These are phyloP conservation scores for Metschnikowia kofuensis DNA, from an alignment of 805 yeast genomes.

Conservation along the genomic window DNA sequence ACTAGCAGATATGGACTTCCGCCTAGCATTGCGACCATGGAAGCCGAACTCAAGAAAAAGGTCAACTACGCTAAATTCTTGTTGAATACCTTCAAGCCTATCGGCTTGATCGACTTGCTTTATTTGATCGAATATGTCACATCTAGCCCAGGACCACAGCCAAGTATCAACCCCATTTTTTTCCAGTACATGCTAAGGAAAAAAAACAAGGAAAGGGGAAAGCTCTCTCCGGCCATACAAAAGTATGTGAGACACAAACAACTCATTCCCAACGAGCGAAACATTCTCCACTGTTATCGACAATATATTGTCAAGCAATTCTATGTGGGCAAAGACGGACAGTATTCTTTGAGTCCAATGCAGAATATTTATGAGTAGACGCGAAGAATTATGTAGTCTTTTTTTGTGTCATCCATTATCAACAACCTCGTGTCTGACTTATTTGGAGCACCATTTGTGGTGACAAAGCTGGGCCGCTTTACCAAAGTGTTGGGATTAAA, in stretches of 20 bases:
- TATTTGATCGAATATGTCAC: conserved; percentile 19
- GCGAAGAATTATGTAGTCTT: conserved; percentile 40
- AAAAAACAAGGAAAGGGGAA: conserved; percentile 13
- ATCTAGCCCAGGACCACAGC: not conserved
- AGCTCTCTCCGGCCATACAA: conserved; percentile 18
- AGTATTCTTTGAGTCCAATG: conserved; percentile 25
- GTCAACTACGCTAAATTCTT: conserved; percentile 24
- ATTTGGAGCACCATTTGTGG: conserved; percentile 25
- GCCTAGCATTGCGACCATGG: conserved; percentile 25
- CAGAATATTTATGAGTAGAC: conserved; percentile 30
- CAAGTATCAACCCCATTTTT: conserved; percentile 22
- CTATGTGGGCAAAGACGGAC: conserved; percentile 19
- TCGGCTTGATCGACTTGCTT: conserved; percentile 17
- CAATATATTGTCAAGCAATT: conserved; percentile 31
- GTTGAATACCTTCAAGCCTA: conserved; percentile 21
- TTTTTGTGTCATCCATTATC: conserved; percentile 38
- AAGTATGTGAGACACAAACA: conserved; percentile 22
- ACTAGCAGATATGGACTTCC: conserved; percentile 33
- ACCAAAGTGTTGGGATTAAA: conserved; percentile 7
- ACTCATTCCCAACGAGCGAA: conserved; percentile 29
- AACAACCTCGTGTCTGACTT: conserved; percentile 30
- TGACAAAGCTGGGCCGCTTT: conserved; percentile 28
- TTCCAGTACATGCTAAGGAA: conserved; percentile 27
- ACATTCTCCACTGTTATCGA: conserved; percentile 26
- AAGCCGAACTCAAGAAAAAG: conserved; percentile 24